Percentiles rank a stretch among this genome's conserved stretches.
These are phyloP conservation scores for Fomitopsis schrenkii DNA, from an alignment of 1,284 basidiomycete species.

Conservation along the genomic window DNA sequence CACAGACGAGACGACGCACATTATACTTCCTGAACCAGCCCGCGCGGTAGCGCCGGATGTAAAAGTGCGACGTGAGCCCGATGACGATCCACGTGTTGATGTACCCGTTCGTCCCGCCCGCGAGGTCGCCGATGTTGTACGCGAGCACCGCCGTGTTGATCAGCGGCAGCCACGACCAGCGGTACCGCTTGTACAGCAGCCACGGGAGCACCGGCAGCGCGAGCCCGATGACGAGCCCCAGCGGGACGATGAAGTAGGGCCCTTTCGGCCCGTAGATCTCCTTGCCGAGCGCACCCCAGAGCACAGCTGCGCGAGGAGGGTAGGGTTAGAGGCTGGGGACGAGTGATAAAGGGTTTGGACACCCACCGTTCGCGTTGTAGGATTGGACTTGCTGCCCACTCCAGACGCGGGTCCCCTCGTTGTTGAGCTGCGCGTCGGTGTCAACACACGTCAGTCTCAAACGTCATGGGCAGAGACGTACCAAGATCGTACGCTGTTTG, in stretches of 20 bases:
- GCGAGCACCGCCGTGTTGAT: slow-evolving; percentile 7
- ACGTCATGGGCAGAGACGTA: neutral
- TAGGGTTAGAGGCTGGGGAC: neutral
- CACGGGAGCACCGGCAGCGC: slow-evolving; percentile 6
- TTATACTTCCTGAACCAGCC: slow-evolving; percentile 59
- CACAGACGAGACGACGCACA: slow-evolving; percentile 4
- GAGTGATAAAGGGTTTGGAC: neutral
- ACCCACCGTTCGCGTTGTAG: slow-evolving; percentile 42
- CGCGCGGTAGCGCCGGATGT: slow-evolving; percentile 20
- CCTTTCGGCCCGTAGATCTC: slow-evolving; percentile 38
- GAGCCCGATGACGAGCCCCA: slow-evolving; percentile 8
- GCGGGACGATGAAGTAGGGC: slow-evolving; percentile 8
- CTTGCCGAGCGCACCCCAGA: slow-evolving; percentile 50
- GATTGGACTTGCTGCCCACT: slow-evolving; percentile 41
- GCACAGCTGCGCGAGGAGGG: neutral
- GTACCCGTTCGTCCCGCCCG: slow-evolving; percentile 1
- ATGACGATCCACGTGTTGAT: slow-evolving; percentile 8
- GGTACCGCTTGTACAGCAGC: slow-evolving; percentile 5
- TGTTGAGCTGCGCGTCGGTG: slow-evolving; percentile 26
- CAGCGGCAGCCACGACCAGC: slow-evolving; percentile 6
- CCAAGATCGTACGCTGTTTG: slow-evolving; percentile 21
- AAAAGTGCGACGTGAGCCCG: slow-evolving; percentile 22
- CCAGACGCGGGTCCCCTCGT: slow-evolving; percentile 44
- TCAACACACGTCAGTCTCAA: neutral
- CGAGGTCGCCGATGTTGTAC: slow-evolving; percentile 7